Evolutionary conservation across 23 red algal species (phyloP), one percentile per base, ranked within the genome.

Genomic region (Gracilaria domingensis): DNA sequence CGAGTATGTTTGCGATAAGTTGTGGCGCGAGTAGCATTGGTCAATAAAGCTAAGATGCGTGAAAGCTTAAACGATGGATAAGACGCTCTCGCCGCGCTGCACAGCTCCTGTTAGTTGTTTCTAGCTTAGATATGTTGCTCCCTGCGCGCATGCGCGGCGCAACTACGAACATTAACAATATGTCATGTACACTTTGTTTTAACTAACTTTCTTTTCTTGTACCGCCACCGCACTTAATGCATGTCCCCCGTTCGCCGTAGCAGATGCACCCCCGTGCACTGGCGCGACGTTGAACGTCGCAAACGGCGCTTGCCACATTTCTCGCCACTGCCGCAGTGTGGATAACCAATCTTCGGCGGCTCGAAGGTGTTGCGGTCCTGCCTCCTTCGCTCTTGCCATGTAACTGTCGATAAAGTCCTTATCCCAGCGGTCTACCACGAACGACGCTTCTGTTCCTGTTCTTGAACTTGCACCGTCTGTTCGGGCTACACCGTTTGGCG

Each of bases 331-430:
- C 55, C 82, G 44, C 53, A 85, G 28, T 30, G 82, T 54, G 17
- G 51, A 14, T 53, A 88, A 66, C 94, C 94, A 96, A 1, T 92
- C 32, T 30, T 93, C 74, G 24, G 94, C 94, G 14, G 87, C 87
- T 21, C 72, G 70, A 45, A 59, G 81, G 39, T 93, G 91, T 51
- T 93, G 48, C 36, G 94, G 94, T 13, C 94, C 94, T 33, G 94
- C 94, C 60, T 82, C 88, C 53, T 57, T 80, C 18, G 94, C 94
- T 49, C 51, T 72, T 20, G 61, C 72, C 88, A 96, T 92, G 76
- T 96, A 96, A 29, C 12, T 30, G 20, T 86, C 80, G 42, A 96
- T 88, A 18, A 83, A 81, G 32, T 92, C 76, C 16, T 72, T 28
- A 47, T 57, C 58, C 93, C 81, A 80, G 42, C 37, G 39, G 25